Evolutionary conservation across 345 rosid species (phyloP).

Genomic region (Tarenaya hassleriana): DNA sequence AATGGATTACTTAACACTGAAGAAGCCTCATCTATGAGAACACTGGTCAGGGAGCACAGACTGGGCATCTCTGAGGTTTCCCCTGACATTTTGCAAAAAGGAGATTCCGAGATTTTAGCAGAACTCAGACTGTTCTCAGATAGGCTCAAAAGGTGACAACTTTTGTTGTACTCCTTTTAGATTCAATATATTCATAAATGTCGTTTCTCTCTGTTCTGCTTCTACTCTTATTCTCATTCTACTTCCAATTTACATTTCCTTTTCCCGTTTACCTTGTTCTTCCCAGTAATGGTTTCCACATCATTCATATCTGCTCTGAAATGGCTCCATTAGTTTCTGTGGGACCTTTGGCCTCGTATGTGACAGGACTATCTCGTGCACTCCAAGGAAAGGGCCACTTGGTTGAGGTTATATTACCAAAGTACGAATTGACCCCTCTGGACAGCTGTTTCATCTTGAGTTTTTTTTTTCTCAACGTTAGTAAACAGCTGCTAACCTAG

Average conservation of each 20-base stretch:
- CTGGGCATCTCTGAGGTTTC: slow-evolving; percentile 40
- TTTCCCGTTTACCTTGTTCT: slow-evolving; percentile 12
- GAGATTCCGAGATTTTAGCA: slow-evolving; percentile 53
- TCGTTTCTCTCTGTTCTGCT: no score
- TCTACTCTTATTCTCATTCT: not conserved
- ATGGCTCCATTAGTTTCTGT: slow-evolving; percentile 65
- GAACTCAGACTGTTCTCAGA: slow-evolving; percentile 47
- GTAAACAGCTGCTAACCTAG: slow-evolving; percentile 17
- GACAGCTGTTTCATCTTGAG: not conserved
- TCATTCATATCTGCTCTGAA: slow-evolving; percentile 81
- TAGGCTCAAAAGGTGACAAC: slow-evolving; percentile 44
- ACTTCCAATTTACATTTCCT: not conserved
- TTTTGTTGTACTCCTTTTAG: not conserved
- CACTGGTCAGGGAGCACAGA: slow-evolving; percentile 41
- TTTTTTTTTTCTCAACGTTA: no score
- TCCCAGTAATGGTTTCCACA: slow-evolving; percentile 60
- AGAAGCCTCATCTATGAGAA: slow-evolving; percentile 66
- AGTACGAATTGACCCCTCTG: slow-evolving; percentile 32
- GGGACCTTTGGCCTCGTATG: slow-evolving; percentile 68
- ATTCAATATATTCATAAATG: not conserved
- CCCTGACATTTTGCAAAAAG: slow-evolving; percentile 36
- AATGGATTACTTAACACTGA: slow-evolving; percentile 38
- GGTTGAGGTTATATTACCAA: slow-evolving; percentile 85
- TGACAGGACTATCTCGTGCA: slow-evolving; percentile 52
- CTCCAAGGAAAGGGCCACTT: slow-evolving; percentile 62